Evolutionary conservation across 2,329 filamentous ascomycete species (phyloP).

Genomic region (Microcyclospora pomicola): DNA sequence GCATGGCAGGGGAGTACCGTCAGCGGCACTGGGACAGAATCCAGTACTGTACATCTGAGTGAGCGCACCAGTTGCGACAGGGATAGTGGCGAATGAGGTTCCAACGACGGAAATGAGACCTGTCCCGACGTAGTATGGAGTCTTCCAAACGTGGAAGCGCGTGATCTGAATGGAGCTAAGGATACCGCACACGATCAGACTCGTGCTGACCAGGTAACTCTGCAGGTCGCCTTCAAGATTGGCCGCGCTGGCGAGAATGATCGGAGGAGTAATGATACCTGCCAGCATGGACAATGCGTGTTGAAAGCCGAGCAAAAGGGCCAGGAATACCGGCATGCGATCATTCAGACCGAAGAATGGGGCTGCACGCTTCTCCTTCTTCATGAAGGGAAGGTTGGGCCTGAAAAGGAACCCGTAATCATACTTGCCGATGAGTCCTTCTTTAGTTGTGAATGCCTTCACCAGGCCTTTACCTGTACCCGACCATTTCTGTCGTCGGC

Average conservation of each 20-base stretch:
- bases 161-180: constrained; percentile 66
- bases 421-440: constrained; percentile 68
- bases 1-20: constrained; percentile 54
- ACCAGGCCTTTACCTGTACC: constrained; percentile 27
- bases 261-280: constrained; percentile 60
- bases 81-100: constrained; percentile 64
- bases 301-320: constrained; percentile 62
- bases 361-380: constrained; percentile 42
- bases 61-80: constrained; percentile 58
- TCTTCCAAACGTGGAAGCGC: constrained; percentile 56
- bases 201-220: constrained; percentile 67
- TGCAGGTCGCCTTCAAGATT: constrained; percentile 48
- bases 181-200: constrained; percentile 64
- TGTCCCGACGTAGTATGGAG: constrained; percentile 63
- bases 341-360: constrained; percentile 80
- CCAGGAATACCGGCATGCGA: constrained; percentile 60
- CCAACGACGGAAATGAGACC: constrained; percentile 69
- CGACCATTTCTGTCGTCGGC: constrained; percentile 27
- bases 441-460: constrained; percentile 38
- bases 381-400: constrained; percentile 71
- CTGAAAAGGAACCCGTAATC: constrained; percentile 83
- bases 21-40: constrained; percentile 45
- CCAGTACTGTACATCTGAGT: constrained; percentile 66
- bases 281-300: constrained; percentile 61
- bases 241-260: constrained; percentile 55